Evolutionary conservation across 352 stramenopile species (phyloP), one percentile per base, ranked within the genome.

Genomic region (Pythium phragmitis): DNA sequence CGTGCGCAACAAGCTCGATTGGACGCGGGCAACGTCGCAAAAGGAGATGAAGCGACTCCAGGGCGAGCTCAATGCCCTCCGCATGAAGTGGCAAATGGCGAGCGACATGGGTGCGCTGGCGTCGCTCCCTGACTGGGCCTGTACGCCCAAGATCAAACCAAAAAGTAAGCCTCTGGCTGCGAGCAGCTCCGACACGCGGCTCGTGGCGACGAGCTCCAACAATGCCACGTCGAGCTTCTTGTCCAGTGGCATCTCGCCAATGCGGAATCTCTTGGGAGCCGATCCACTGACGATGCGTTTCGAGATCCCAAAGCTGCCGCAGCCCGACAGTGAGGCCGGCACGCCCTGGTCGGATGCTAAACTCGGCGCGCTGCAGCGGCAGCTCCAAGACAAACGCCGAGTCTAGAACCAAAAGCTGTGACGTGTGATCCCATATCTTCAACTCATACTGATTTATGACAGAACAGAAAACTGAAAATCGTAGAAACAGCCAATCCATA

Each of bases 1-100:
- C 49, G 79, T 98, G n/a, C 79, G 95, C 57, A 96, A 89, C 61
- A 99, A 98, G 75, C 75, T 99, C 48, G 94, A 98, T 67, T 98
- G 90, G 88, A 97, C 91, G 28, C 76, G 95, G 8, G 76, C 87
- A 19, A 94, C 82, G 12, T 88, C 85, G 5, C 87, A 91, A 34
- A 92, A 92, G 60, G 91, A 97, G 63, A 76, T 79, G 52, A 88
- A 91, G 41, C 79, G 86, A 42, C 69, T 91, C n/a, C 70, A 75
- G 21, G 67, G 74, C 1, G 85, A 94, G 57, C 72, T 90, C 11
- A 81, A 72, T 33, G 69, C 71, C 3, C 60, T 94, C 39, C 82
- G 80, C 17, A 88, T 90, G 79, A 88, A 89, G 66, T 91, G 79
- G 82, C 79, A 91, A 55, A 65, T 91, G 63, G 79, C 79, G 21